phyloP scores from a whole-genome alignment of 164 flowering plant genomes.

The Annona squamosa region DNA sequence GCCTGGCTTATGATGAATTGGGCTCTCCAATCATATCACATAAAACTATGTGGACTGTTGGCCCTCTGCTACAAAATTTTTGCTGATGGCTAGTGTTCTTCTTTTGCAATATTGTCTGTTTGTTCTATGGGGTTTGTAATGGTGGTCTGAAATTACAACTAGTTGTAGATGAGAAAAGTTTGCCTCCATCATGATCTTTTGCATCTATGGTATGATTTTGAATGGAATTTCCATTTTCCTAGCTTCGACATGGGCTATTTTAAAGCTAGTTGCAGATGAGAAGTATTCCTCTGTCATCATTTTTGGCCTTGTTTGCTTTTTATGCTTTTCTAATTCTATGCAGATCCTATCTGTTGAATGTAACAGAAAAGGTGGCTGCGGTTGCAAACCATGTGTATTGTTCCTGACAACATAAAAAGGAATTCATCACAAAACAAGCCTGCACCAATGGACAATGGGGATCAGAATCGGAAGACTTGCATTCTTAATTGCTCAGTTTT shows the following conservation, averaged over 20 bases:
- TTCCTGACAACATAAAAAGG: background rate
- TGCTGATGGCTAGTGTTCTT: too few species aligned
- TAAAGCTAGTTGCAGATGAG: background rate
- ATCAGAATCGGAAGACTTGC: background rate
- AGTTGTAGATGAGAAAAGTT: too few species aligned
- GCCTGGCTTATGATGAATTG: background rate
- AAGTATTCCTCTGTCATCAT: background rate
- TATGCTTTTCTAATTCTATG: background rate
- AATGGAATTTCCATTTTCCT: background rate
- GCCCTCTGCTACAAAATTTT: too few species aligned
- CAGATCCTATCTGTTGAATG: background rate
- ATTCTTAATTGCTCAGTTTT: conserved; percentile 26
- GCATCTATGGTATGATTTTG: too few species aligned
- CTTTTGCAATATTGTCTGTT: too few species aligned
- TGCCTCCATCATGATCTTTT: too few species aligned
- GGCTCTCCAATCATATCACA: background rate
- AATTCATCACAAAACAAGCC: background rate
- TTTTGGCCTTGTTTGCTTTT: background rate
- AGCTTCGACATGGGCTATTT: background rate
- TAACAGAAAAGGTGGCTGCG: background rate
- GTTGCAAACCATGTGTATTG: background rate
- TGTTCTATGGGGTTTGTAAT: too few species aligned
- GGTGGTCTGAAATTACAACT: too few species aligned
- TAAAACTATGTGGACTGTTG: too few species aligned
- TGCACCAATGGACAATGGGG: background rate